A percentile compares a stretch with the other conserved stretches of the same genome.
These are phyloP conservation scores for Themeda triandra DNA, from an alignment of 176 grass and related monocot species.

Conservation along the genomic window DNA sequence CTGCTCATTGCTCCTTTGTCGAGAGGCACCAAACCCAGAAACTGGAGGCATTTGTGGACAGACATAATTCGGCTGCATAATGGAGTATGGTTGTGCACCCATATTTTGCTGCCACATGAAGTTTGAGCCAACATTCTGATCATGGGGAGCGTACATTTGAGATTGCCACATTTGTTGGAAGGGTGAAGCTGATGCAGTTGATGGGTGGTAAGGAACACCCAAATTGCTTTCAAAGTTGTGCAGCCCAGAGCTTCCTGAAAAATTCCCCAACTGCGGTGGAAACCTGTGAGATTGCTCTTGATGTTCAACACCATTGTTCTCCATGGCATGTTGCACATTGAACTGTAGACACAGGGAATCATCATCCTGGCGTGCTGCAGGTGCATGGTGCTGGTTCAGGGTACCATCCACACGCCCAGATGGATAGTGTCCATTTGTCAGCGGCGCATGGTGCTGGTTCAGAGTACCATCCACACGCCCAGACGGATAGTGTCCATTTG, in stretches of 20 bases:
- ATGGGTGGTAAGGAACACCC: slow-evolving; percentile 24
- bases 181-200: slow-evolving; percentile 18
- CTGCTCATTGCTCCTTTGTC: slow-evolving; percentile 27
- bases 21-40: slow-evolving; percentile 33
- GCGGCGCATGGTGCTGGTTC: background rate
- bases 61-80: slow-evolving; percentile 26
- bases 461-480: background rate
- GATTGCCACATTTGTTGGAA: slow-evolving; percentile 22
- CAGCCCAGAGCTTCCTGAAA: slow-evolving; percentile 21
- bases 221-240: background rate
- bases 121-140: slow-evolving; percentile 42
- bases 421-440: slow-evolving; percentile 28
- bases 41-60: slow-evolving; percentile 39
- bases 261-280: slow-evolving; percentile 12
- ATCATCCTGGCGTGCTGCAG: slow-evolving; percentile 19
- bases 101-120: slow-evolving; percentile 20
- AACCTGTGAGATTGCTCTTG: slow-evolving; percentile 11
- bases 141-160: slow-evolving; percentile 17
- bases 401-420: background rate
- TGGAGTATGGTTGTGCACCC: slow-evolving; percentile 27
- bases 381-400: background rate
- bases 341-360: slow-evolving; percentile 18
- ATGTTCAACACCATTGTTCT: slow-evolving; percentile 16
- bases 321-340: slow-evolving; percentile 12
- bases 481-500: slow-evolving; percentile 28